A percentile compares a stretch with the other conserved stretches of the same genome.
phyloP scores from a whole-genome alignment of 140 eudicot species.

The Ambrosia hybrid region DNA sequence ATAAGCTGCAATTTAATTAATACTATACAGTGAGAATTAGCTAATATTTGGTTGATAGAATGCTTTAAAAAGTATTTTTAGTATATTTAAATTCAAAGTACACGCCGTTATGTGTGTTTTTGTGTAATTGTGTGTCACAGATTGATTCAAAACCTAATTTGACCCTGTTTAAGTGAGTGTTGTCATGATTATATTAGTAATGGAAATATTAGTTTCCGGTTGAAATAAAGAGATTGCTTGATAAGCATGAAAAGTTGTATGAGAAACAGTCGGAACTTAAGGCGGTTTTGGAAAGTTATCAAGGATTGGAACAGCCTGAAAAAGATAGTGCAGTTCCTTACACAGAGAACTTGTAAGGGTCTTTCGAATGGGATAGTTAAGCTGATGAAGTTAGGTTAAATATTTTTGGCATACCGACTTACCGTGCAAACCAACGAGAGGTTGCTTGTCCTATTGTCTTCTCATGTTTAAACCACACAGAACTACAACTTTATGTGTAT shows the following conservation, averaged over 20 bases:
- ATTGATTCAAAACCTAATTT: conserved; percentile 14
- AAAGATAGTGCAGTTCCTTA: conserved; percentile 45
- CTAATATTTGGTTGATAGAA: no score
- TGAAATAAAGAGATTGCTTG: conserved; percentile 74
- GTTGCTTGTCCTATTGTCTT: conserved; percentile 34
- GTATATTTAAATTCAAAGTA: not conserved
- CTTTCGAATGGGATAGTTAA: conserved; percentile 78
- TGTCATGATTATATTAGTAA: not conserved
- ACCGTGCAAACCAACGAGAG: conserved; percentile 97
- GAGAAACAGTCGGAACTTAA: conserved; percentile 83
- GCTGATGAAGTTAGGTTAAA: conserved; percentile 85
- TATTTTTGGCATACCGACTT: conserved; percentile 75
- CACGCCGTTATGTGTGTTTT: not conserved
- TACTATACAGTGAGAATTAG: no score
- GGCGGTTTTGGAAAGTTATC: conserved; percentile 61
- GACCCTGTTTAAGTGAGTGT: conserved; percentile 6
- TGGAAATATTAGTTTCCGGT: conserved; percentile 37
- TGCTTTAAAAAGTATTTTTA: no score
- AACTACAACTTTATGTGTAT: not conserved
- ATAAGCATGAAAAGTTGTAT: conserved; percentile 75
- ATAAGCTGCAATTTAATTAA: no score
- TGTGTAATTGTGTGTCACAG: conserved; percentile 1
- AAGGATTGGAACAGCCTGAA: conserved; percentile 39
- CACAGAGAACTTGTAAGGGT: conserved; percentile 77
- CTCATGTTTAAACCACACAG: not conserved